Evolutionary conservation across 768 basidiomycete species (phyloP).

Genomic region (Tylopilus vinaceipallidus): DNA sequence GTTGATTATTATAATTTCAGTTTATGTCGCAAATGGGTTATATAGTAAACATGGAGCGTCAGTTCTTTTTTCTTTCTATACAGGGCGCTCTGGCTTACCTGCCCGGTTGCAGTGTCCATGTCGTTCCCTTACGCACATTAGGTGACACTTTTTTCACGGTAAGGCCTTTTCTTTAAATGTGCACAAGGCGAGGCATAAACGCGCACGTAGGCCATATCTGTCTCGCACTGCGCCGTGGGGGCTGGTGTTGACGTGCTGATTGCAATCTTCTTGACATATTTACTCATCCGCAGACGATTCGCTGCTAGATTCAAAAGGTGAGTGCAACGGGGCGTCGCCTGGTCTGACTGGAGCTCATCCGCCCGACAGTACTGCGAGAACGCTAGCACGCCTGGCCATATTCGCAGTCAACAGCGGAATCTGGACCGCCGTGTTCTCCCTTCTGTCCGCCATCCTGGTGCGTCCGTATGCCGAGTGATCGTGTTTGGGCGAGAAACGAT

Average conservation of each 20-base stretch:
- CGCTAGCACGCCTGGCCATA: constrained; percentile 1
- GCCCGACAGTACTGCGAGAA: not conserved
- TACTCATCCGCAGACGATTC: not conserved
- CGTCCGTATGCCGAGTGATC: not conserved
- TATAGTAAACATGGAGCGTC: not conserved
- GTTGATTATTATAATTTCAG: not conserved
- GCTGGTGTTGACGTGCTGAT: not conserved
- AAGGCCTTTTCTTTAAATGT: not conserved
- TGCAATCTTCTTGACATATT: not conserved
- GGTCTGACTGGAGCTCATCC: not conserved
- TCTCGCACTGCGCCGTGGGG: not conserved
- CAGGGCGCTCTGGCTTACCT: not conserved
- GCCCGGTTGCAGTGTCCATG: not conserved
- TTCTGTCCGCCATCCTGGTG: constrained; percentile 2
- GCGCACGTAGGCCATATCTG: not conserved
- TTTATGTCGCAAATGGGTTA: not conserved
- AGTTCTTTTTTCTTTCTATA: not conserved
- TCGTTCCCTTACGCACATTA: not conserved
- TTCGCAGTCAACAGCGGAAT: constrained; percentile 3
- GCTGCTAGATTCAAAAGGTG: not conserved
- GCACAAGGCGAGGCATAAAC: not conserved
- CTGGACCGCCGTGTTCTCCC: constrained; percentile 2
- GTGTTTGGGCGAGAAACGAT: not conserved
- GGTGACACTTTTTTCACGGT: not conserved
- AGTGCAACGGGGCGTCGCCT: too few relatives aligned